Conservation (phyloP, 495 filamentous ascomycete genomes). For the Annulohypoxylon moriforme region DNA sequence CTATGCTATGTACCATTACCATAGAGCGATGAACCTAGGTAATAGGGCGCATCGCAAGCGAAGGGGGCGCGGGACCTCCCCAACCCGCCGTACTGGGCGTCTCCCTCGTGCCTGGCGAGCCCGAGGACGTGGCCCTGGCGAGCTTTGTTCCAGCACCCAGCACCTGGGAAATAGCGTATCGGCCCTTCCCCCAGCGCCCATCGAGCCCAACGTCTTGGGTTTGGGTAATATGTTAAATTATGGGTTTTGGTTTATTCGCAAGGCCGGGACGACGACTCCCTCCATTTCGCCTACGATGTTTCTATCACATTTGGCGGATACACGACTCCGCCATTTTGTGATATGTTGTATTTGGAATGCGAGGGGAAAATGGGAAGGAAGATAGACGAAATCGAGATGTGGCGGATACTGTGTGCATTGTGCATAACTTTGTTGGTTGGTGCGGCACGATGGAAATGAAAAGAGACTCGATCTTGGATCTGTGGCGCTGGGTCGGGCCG, state of each 20-base stretch:
- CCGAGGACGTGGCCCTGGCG: conserved; percentile 13
- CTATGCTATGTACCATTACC: not conserved
- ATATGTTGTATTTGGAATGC: not conserved
- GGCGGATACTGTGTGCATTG: not conserved
- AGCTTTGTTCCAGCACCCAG: not conserved
- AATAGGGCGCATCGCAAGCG: not conserved
- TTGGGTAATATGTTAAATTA: conserved; percentile 22
- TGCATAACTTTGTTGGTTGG: not conserved
- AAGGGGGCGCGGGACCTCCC: conserved; percentile 1
- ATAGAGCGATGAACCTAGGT: not conserved
- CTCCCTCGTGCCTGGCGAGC: conserved; percentile 2
- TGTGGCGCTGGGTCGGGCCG: conserved; percentile 26
- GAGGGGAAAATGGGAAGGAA: not conserved
- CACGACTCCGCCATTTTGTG: conserved; percentile 1
- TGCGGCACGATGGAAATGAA: not conserved
- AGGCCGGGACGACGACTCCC: conserved; percentile 7
- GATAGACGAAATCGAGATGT: not conserved
- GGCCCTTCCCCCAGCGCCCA: conserved; percentile 23
- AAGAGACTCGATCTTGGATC: conserved; percentile 3
- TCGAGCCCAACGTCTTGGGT: conserved; percentile 22
- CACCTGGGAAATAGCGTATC: conserved; percentile 10
- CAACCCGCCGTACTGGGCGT: not conserved
- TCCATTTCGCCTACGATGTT: not conserved
- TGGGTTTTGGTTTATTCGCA: conserved; percentile 3
- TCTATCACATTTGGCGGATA: not conserved